These are phyloP conservation scores for Clohesyomyces aquaticus DNA, from an alignment of 495 filamentous ascomycete species.

Conservation along the genomic window DNA sequence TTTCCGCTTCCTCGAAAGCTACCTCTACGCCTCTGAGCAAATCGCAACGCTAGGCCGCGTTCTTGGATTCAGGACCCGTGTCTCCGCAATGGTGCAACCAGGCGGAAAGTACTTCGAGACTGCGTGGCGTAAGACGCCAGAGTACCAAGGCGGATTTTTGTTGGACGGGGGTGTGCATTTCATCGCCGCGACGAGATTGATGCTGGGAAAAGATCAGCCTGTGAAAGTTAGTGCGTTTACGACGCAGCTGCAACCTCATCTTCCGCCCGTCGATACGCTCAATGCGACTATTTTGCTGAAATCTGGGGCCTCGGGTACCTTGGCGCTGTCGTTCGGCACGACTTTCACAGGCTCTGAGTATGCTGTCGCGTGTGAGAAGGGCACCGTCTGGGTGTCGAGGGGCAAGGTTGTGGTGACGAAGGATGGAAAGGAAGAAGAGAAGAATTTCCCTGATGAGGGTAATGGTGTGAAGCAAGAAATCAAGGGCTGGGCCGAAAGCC, in stretches of 20 bases:
- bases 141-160: constrained; percentile 77
- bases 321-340: constrained; percentile 69
- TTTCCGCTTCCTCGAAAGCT: constrained; percentile 66
- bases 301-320: constrained; percentile 64
- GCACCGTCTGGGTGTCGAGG: constrained; percentile 56
- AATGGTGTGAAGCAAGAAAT: constrained; percentile 69
- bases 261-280: constrained; percentile 77
- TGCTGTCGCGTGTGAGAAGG: constrained; percentile 55
- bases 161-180: constrained; percentile 79
- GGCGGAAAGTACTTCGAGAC: constrained; percentile 66
- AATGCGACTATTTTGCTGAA: constrained; percentile 64
- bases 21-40: constrained; percentile 59
- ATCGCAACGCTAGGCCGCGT: constrained; percentile 65
- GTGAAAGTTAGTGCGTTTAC: constrained; percentile 63
- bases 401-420: constrained; percentile 52
- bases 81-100: constrained; percentile 58
- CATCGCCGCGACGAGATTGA: constrained; percentile 62
- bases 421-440: constrained; percentile 49
- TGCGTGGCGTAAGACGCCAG: constrained; percentile 71
- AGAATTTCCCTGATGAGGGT: constrained; percentile 59
- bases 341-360: constrained; percentile 59
- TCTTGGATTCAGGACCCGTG: constrained; percentile 63
- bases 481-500: constrained; percentile 63
- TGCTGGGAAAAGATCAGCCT: constrained; percentile 59
- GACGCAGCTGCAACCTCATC: constrained; percentile 59